Percentiles rank a stretch among this genome's conserved stretches.
phyloP scores from a whole-genome alignment of 2,329 filamentous ascomycete genomes.

The Fusarium acutatum region DNA sequence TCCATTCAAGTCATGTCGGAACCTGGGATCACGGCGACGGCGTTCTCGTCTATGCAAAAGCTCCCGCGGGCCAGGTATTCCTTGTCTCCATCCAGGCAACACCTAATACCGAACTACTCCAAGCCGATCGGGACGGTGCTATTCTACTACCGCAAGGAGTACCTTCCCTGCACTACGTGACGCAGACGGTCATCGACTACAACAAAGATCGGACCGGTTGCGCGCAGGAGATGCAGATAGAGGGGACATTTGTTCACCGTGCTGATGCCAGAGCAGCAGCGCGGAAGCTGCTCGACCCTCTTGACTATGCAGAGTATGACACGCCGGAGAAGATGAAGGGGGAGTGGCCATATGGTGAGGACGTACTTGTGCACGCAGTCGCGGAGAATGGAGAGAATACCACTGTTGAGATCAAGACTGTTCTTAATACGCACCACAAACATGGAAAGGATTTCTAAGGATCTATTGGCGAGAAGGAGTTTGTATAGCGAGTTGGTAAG shows the following conservation, averaged over 20 bases:
- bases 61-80: constrained; percentile 49
- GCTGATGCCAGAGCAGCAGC: constrained; percentile 48
- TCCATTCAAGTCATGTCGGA: constrained; percentile 5
- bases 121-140: constrained; percentile 25
- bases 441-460: background rate
- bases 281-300: constrained; percentile 41
- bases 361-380: constrained; percentile 55
- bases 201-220: constrained; percentile 48
- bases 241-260: constrained; percentile 49
- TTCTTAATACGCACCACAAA: background rate
- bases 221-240: constrained; percentile 49
- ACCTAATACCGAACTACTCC: constrained; percentile 47
- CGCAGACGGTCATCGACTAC: constrained; percentile 55
- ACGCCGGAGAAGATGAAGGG: constrained; percentile 40
- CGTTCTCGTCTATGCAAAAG: constrained; percentile 49
- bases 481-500: background rate
- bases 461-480: background rate
- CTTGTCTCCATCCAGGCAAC: constrained; percentile 49
- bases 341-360: constrained; percentile 56
- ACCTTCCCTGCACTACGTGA: constrained; percentile 50
- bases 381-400: constrained; percentile 51
- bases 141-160: constrained; percentile 37
- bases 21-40: constrained; percentile 51
- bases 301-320: constrained; percentile 48
- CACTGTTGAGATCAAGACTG: background rate